Conservation (phyloP, 345 rosid genomes). For the Acer campestre region DNA sequence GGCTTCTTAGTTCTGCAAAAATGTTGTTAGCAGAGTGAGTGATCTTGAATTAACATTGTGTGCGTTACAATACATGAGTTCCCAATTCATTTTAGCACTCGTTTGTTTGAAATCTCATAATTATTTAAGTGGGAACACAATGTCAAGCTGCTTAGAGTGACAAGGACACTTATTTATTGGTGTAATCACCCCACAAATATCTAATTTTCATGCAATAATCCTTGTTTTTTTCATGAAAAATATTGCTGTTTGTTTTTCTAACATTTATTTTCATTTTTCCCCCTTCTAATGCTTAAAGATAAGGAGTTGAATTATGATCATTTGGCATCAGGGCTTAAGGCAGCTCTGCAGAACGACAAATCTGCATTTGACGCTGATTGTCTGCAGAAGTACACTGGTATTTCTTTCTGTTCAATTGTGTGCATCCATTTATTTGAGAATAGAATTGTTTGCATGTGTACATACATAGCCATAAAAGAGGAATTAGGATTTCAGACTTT, state of each 20-base stretch:
- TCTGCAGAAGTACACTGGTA: constrained; percentile 70
- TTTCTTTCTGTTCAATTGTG: not conserved
- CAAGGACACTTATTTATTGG: not conserved
- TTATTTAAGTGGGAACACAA: not conserved
- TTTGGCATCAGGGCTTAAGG: constrained; percentile 68
- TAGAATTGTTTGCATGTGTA: constrained; percentile 6
- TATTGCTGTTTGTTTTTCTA: not conserved
- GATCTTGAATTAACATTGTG: not conserved
- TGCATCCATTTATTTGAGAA: not conserved
- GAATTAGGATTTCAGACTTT: not conserved
- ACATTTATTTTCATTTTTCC: not conserved
- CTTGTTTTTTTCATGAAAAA: not conserved
- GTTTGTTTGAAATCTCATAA: no score
- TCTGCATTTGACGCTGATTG: constrained; percentile 74
- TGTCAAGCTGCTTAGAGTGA: not conserved
- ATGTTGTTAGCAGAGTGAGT: not conserved
- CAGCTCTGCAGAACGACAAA: constrained; percentile 63
- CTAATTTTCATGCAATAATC: not conserved
- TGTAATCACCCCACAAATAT: not conserved
- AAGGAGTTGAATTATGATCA: constrained; percentile 64
- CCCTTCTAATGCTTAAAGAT: constrained; percentile 34
- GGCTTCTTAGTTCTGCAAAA: not conserved
- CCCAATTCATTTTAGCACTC: not conserved
- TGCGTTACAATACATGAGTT: not conserved
- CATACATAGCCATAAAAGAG: not conserved